Percentiles rank a stretch among this genome's conserved stretches.
phyloP scores from a whole-genome alignment of 164 flowering plant genomes.

The Kalanchoe fedtschenkoi region DNA sequence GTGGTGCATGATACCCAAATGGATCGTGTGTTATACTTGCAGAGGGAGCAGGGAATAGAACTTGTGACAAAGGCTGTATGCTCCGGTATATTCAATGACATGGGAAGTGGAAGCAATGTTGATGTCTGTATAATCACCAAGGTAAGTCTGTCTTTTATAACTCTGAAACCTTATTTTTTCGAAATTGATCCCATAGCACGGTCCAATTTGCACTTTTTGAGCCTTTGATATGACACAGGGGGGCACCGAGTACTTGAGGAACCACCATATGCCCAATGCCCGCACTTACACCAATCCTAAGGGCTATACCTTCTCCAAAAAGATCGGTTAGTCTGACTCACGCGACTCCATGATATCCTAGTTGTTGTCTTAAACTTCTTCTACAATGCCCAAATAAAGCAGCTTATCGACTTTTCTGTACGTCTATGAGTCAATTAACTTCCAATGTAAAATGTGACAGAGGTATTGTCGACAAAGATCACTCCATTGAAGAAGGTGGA shows the following conservation, averaged over 20 bases:
- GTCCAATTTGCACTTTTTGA: neutral
- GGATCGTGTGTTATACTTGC: slow-evolving; percentile 11
- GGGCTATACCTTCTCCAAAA: slow-evolving; percentile 5
- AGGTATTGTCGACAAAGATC: slow-evolving; percentile 7
- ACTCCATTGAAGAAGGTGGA: slow-evolving; percentile 8
- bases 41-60: slow-evolving; percentile 88
- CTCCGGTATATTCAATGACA: slow-evolving; percentile 89
- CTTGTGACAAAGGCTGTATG: slow-evolving; percentile 77
- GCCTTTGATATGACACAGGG: slow-evolving; percentile 1
- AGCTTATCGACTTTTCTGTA: neutral
- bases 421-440: neutral
- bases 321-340: slow-evolving; percentile 6
- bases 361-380: neutral
- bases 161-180: neutral
- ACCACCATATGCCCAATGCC: slow-evolving; percentile 6
- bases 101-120: slow-evolving; percentile 98
- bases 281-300: slow-evolving; percentile 1
- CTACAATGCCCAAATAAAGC: neutral
- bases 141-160: slow-evolving; percentile 30
- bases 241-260: slow-evolving; percentile 5
- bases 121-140: slow-evolving; percentile 93
- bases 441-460: neutral
- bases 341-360: too few relatives aligned
- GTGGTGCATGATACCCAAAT: neutral
- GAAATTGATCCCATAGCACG: neutral